Conservation (phyloP, 2,329 filamentous ascomycete genomes). For the Colletotrichum melonis region DNA sequence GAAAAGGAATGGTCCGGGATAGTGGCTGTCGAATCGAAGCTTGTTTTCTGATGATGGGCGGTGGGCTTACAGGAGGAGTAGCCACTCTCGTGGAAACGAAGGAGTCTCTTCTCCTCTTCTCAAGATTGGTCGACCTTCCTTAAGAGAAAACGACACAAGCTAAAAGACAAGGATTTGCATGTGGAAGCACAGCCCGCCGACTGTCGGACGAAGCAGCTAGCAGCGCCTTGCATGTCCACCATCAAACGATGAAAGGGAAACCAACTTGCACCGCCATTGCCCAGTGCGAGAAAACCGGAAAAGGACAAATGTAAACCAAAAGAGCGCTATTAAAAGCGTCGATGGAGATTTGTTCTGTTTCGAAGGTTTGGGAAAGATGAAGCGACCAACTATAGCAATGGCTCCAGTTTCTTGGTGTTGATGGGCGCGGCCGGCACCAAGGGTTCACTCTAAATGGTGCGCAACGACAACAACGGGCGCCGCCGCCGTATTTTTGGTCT, state of each 20-base stretch:
- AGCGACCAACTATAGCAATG: background rate
- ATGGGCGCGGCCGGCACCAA: background rate
- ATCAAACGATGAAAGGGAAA: background rate
- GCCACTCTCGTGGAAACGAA: background rate
- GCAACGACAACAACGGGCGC: slow-evolving; percentile 6
- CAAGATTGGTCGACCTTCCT: background rate
- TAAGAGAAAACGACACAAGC: background rate
- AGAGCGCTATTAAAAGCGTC: background rate
- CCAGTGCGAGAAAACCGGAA: background rate
- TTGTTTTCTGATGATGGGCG: slow-evolving; percentile 23
- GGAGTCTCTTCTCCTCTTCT: background rate
- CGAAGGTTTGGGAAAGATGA: background rate
- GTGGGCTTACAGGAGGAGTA: slow-evolving; percentile 10
- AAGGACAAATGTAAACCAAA: background rate
- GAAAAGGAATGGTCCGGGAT: slow-evolving; percentile 21
- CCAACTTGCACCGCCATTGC: background rate
- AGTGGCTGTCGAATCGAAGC: slow-evolving; percentile 28
- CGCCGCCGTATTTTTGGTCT: slow-evolving; percentile 5
- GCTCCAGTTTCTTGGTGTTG: background rate
- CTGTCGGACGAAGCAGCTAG: slow-evolving; percentile 32
- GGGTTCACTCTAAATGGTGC: slow-evolving; percentile 9
- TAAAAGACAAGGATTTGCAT: slow-evolving; percentile 24
- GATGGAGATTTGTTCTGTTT: background rate
- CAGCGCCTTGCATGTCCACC: slow-evolving; percentile 20
- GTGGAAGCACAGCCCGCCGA: slow-evolving; percentile 22